These are phyloP conservation scores for Aspergillus pseudotamarii DNA, from an alignment of 2,329 filamentous ascomycete genomes.

Conservation along the genomic window DNA sequence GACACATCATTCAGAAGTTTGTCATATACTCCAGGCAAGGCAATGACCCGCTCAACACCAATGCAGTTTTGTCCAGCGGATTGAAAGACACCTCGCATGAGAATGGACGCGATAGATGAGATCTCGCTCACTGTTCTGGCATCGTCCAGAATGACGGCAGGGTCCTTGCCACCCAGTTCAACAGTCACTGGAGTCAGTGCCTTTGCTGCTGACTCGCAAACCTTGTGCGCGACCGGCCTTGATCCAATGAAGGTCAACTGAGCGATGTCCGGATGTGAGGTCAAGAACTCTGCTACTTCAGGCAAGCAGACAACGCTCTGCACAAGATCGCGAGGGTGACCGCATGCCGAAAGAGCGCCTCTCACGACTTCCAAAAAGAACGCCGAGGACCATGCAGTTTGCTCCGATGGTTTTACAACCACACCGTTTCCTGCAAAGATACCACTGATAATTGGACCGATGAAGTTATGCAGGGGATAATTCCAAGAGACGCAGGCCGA, in stretches of 20 bases:
- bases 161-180: conserved; percentile 94
- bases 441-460: conserved; percentile 86
- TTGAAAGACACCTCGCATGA: conserved; percentile 93
- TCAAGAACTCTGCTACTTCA: conserved; percentile 75
- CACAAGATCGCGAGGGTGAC: conserved; percentile 78
- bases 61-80: conserved; percentile 97
- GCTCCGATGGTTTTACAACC: conserved; percentile 91
- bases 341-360: conserved; percentile 77
- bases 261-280: conserved; percentile 78
- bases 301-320: conserved; percentile 90
- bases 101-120: conserved; percentile 73
- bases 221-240: conserved; percentile 79
- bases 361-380: conserved; percentile 82
- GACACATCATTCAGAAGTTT: conserved; percentile 70
- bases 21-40: conserved; percentile 74
- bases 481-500: conserved; percentile 96
- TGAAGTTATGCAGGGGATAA: conserved; percentile 92
- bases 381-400: conserved; percentile 86
- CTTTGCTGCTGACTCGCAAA: conserved; percentile 83
- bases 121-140: conserved; percentile 60
- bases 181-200: conserved; percentile 84
- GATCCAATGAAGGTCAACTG: conserved; percentile 98
- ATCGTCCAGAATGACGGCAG: conserved; percentile 86
- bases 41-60: conserved; percentile 91
- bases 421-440: conserved; percentile 91